phyloP scores from a whole-genome alignment of 2,329 filamentous ascomycete genomes.

The Elsinoe arachidis region DNA sequence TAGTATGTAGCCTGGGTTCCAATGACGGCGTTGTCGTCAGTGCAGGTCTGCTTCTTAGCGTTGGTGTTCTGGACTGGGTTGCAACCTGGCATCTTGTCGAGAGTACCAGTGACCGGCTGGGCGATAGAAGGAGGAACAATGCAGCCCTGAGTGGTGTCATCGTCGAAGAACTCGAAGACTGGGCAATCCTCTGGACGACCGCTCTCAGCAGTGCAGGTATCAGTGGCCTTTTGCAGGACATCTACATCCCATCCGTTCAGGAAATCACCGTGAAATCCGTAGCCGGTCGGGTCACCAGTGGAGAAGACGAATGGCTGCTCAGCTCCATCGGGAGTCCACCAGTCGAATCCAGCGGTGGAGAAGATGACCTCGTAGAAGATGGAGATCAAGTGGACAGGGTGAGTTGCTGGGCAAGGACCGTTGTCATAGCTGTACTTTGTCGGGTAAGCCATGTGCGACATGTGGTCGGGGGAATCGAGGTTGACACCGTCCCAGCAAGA shows the following conservation, averaged over 20 bases:
- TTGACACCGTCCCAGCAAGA: conserved; percentile 60
- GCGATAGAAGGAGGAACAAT: conserved; percentile 28
- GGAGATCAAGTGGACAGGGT: conserved; percentile 31
- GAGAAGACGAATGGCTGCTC: conserved; percentile 37
- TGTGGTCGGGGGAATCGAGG: conserved; percentile 50
- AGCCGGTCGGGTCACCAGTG: conserved; percentile 42
- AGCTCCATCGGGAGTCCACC: conserved; percentile 25
- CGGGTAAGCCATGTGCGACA: conserved; percentile 58
- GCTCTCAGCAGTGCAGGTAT: conserved; percentile 25
- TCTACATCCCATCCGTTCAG: conserved; percentile 41
- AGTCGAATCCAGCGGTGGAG: conserved; percentile 25
- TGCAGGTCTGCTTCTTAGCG: conserved; percentile 17
- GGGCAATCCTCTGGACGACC: conserved; percentile 27
- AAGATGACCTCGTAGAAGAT: conserved; percentile 36
- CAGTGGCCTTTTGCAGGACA: conserved; percentile 32
- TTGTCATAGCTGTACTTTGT: conserved; percentile 28
- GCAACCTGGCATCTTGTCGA: conserved; percentile 28
- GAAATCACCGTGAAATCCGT: conserved; percentile 48
- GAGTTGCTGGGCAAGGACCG: conserved; percentile 34
- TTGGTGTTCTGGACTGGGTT: conserved; percentile 26
- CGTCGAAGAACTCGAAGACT: conserved; percentile 24
- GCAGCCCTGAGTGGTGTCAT: conserved; percentile 17
- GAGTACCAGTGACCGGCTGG: conserved; percentile 23
- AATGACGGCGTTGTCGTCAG: conserved; percentile 18
- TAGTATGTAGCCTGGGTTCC: conserved; percentile 15